Evolutionary conservation across 2,329 filamentous ascomycete genomes (phyloP).

Genomic region (Verticillium longisporum): DNA sequence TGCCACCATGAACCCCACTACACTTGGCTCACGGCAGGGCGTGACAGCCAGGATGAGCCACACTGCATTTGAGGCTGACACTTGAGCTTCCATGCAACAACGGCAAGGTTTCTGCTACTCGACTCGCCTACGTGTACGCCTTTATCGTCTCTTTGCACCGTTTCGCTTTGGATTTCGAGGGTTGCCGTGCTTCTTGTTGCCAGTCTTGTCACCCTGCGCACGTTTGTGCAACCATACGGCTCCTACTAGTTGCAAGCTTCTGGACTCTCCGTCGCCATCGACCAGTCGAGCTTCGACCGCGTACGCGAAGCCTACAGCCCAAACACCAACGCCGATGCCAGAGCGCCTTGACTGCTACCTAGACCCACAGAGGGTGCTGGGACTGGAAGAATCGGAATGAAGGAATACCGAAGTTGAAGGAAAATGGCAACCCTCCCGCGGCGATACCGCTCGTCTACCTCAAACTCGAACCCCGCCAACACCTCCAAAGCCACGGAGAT

Average conservation of each 20-base stretch:
- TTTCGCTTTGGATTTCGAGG: background rate
- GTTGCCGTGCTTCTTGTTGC: background rate
- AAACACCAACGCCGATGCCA: constrained; percentile 10
- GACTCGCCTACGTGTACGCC: too few species aligned
- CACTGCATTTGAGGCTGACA: background rate
- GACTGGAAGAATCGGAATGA: constrained; percentile 13
- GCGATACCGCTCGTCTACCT: constrained; percentile 59
- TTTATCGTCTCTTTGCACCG: background rate
- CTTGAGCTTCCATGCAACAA: background rate
- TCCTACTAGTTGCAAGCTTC: background rate
- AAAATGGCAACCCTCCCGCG: constrained; percentile 46
- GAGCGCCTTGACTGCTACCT: constrained; percentile 11
- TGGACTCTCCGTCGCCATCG: background rate
- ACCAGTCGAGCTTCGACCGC: background rate
- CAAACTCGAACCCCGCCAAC: constrained; percentile 47
- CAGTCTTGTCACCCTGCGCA: background rate
- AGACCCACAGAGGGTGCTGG: constrained; percentile 27
- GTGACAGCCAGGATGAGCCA: background rate
- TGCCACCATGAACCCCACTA: background rate
- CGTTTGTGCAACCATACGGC: background rate
- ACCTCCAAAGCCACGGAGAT: constrained; percentile 56
- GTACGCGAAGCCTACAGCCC: background rate
- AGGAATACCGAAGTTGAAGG: constrained; percentile 1
- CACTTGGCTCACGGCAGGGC: background rate
- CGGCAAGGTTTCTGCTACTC: background rate